Evolutionary conservation across 768 basidiomycete species (phyloP), one percentile per base, ranked within the genome.

Genomic region (Hypsizygus marmoreus): DNA sequence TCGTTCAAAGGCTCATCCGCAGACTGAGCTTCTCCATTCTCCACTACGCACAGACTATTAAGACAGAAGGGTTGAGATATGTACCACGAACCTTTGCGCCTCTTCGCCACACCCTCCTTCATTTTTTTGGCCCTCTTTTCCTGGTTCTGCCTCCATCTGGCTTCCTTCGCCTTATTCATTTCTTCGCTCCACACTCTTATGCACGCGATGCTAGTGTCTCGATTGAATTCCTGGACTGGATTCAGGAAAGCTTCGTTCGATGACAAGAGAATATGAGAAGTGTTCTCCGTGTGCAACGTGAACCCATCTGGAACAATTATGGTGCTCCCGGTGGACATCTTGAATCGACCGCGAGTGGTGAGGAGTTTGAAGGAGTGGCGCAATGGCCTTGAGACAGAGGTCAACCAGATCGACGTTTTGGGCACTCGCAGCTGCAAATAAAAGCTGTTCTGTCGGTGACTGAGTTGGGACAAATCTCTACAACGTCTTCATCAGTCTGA

Each of bases 191-290:
- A 99, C 3, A 84, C 81, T 23, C 84, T 76, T 45, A 99, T 97
- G 53, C 88, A 88, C 16, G 93, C 91, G 32, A 97, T 84, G 53
- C 90, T 93, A 35, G 91, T 65, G 68, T 99, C 97, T 29, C 97
- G 79, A 69, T 99, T 99, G 75, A 97, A 99, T 66, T 99, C 92
- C 62, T 99, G 97, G 10, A 97, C 87, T 5, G 97, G 95, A 62
- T 99, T 99, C 49, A 98, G 69, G 66, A 99, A 99, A 2, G 95
- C 91, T 46, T 89, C 87, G 51, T 91, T 88, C 6, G 79, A 74
- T 4, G 85, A 81, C 17, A 94, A 73, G 44, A 97, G 76, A 60
- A 97, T 88, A 59, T 80, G 82, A 0, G 89, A 80, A 2, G 79
- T 83, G 64, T 90, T 91, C 69, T 93, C 90, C 7, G 82, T 84